Conservation (phyloP, 1,139 yeast species). For the Schizosaccharomyces versatilis region DNA sequence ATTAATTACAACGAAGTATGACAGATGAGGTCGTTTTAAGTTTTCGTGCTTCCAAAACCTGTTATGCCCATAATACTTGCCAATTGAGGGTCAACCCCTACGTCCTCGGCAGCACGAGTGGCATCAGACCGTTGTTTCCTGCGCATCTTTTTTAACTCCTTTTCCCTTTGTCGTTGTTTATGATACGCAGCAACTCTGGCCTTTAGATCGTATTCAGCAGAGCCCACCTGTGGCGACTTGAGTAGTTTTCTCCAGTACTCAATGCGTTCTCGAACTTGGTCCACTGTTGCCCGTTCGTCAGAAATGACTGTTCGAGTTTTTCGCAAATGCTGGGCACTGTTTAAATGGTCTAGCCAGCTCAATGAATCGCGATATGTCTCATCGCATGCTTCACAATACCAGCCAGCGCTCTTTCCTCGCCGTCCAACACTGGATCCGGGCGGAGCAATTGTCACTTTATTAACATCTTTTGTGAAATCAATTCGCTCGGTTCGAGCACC, state of each 20-base stretch:
- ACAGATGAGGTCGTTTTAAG: not conserved
- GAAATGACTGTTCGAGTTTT: not conserved
- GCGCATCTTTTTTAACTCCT: not conserved
- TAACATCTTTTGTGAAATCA: constrained; percentile 24
- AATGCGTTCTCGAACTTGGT: not conserved
- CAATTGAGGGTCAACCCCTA: not conserved
- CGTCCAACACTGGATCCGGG: constrained; percentile 25
- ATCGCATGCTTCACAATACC: constrained; percentile 60
- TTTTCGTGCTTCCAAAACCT: not conserved
- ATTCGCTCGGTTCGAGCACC: constrained; percentile 18
- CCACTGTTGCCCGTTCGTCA: not conserved
- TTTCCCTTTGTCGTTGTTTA: not conserved
- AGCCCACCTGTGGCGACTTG: not conserved
- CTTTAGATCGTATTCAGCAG: not conserved
- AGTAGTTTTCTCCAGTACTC: not conserved
- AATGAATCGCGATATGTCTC: constrained; percentile 61
- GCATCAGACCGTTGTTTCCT: not conserved
- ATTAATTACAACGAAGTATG: no score
- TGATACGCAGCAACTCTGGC: not conserved
- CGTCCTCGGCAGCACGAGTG: not conserved
- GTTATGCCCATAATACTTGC: not conserved
- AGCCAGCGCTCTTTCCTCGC: constrained; percentile 54
- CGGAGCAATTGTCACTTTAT: constrained; percentile 26
- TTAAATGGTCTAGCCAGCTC: constrained; percentile 63
- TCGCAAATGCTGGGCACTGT: constrained; percentile 26